Percentiles rank a stretch among this genome's conserved stretches.
phyloP scores from a whole-genome alignment of 2,329 filamentous ascomycete species.

The Tolypocladium endophyticum region DNA sequence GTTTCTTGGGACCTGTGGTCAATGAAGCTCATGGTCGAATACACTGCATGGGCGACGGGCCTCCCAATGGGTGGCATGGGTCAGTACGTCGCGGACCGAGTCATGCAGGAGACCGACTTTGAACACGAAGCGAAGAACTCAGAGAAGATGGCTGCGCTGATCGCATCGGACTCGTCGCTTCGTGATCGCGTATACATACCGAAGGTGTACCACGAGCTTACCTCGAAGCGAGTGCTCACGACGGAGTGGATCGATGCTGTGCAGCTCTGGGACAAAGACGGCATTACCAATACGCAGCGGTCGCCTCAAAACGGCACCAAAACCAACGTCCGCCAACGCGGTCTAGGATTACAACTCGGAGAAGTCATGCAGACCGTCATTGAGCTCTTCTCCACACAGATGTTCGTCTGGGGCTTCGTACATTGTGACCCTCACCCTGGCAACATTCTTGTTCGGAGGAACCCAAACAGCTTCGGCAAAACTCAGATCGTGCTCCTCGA shows the following conservation, averaged over 20 bases:
- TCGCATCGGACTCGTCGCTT: constrained; percentile 44
- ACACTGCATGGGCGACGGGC: constrained; percentile 32
- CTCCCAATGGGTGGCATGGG: constrained; percentile 56
- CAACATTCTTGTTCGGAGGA: constrained; percentile 58
- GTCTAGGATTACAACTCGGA: constrained; percentile 50
- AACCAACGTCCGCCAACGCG: constrained; percentile 12
- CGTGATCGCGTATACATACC: constrained; percentile 56
- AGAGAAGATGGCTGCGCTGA: constrained; percentile 47
- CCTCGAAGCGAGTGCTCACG: constrained; percentile 55
- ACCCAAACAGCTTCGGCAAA: constrained; percentile 25
- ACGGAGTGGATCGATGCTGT: constrained; percentile 63
- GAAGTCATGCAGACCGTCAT: constrained; percentile 60
- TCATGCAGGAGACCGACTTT: constrained; percentile 59
- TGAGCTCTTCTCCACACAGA: constrained; percentile 58
- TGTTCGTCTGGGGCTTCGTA: constrained; percentile 60
- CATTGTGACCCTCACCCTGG: constrained; percentile 58
- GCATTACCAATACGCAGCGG: constrained; percentile 31
- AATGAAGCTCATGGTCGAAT: constrained; percentile 39
- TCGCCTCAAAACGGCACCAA: constrained; percentile 34
- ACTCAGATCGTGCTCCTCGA: constrained; percentile 57
- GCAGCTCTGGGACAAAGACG: constrained; percentile 56
- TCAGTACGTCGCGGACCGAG: constrained; percentile 53
- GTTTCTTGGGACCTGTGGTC: constrained; percentile 60
- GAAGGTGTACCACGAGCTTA: constrained; percentile 46
- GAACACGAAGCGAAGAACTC: constrained; percentile 55